phyloP scores from a whole-genome alignment of 2,329 filamentous ascomycete species.

The Microsporum canis region DNA sequence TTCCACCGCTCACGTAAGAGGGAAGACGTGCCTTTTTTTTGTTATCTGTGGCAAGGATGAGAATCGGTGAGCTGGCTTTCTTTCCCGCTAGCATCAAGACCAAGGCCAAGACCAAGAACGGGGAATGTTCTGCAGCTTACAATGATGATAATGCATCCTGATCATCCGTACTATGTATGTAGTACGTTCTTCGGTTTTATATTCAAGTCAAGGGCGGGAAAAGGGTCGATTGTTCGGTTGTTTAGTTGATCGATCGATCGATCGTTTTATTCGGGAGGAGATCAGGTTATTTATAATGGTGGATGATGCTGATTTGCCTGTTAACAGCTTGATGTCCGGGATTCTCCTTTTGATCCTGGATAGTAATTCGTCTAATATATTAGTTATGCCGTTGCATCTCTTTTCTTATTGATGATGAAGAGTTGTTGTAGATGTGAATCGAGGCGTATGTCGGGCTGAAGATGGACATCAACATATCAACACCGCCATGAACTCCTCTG shows the following conservation, averaged over 20 bases:
- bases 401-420: not conserved
- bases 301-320: not conserved
- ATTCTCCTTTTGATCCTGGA: not conserved
- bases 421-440: too few relatives aligned
- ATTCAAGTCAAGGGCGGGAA: not conserved
- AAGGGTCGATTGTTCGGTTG: not conserved
- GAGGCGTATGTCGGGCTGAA: too few relatives aligned
- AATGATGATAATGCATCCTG: too few relatives aligned
- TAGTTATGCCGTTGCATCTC: not conserved
- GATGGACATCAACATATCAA: too few relatives aligned
- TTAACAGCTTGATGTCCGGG: not conserved
- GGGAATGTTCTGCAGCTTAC: too few relatives aligned
- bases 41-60: too few relatives aligned
- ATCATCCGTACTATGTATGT: not conserved
- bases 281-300: not conserved
- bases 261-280: not conserved
- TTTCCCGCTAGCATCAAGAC: too few relatives aligned
- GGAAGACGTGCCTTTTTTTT: too few relatives aligned
- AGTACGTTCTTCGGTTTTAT: not conserved
- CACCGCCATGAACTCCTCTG: too few relatives aligned
- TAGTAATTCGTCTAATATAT: not conserved
- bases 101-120: too few relatives aligned
- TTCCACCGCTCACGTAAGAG: too few relatives aligned
- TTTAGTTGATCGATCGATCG: not conserved
- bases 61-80: too few relatives aligned